A percentile compares a stretch with the other conserved stretches of the same genome.
These are phyloP conservation scores for Sapria himalayana DNA, from an alignment of 345 rosid genomes.

Conservation along the genomic window DNA sequence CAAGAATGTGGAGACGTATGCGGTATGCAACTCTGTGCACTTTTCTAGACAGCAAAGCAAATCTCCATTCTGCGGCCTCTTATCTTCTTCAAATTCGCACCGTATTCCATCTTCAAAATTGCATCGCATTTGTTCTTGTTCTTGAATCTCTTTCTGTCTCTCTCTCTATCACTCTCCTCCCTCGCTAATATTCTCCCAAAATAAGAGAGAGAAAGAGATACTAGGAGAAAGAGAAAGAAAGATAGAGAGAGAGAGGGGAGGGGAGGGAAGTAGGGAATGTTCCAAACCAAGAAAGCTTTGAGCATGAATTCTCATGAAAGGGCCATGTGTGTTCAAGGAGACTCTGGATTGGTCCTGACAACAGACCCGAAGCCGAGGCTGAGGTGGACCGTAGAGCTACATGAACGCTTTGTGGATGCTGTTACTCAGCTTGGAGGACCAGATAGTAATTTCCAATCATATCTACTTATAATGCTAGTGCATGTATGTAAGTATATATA, in stretches of 20 bases:
- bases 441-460: conserved; percentile 70
- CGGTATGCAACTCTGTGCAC: too few relatives aligned
- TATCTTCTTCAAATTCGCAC: conserved; percentile 58
- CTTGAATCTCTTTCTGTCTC: conserved; percentile 35
- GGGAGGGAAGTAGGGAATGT: conserved; percentile 32
- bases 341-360: conserved; percentile 97
- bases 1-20: too few relatives aligned
- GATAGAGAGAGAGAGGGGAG: conserved; percentile 8
- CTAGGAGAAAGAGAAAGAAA: conserved; percentile 17
- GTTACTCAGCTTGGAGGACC: conserved; percentile 99
- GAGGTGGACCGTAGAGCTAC: conserved; percentile 99
- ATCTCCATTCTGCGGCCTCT: conserved; percentile 9
- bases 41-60: too few relatives aligned
- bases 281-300: conserved; percentile 85
- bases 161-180: too few relatives aligned
- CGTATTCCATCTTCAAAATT: conserved; percentile 57
- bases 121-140: conserved; percentile 98
- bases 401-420: conserved; percentile 97
- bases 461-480: too few relatives aligned
- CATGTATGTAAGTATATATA: too few relatives aligned
- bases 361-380: conserved; percentile 99
- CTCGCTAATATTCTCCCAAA: too few relatives aligned
- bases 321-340: conserved; percentile 90
- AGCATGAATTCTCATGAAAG: conserved; percentile 82
- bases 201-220: conserved; percentile 7